Evolutionary conservation across 2,329 filamentous ascomycete species (phyloP), one percentile per base, ranked within the genome.

Genomic region (Microascus cirrosus): DNA sequence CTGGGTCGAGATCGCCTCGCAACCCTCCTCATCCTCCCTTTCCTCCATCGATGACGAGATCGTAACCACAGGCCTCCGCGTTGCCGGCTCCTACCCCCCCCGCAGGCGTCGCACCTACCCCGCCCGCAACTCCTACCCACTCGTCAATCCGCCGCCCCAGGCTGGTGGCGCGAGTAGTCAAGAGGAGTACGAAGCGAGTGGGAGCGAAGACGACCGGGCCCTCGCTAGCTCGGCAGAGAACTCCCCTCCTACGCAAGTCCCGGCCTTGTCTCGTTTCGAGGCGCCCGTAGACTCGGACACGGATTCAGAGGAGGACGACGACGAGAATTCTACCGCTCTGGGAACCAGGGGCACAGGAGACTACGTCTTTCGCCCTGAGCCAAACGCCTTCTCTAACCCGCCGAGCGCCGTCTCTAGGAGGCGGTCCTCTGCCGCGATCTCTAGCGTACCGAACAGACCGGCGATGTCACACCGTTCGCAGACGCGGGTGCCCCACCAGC

Each of bases 1-100:
- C 10, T 99, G 94, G 94, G 84, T 97, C 65, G 93, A 99, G 70
- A 85, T 99, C 60, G 84, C 88, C 53, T 96, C 93, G 3, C 90
- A 94, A 65, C 91, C 93, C 8, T 96, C 93, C 0, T 95, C 93
- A 2, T 96, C 93, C 2, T 96, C 92, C 15, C 77, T 96, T 13
- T 96, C 92, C 22, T 96, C 84, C 57, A 84, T 87, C 67, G 82
- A 81, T 61, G 91, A 96, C 63, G 92, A 96, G 67, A 93, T 96
- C 63, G 87, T 96, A 62, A 95, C 90, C 1, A 94, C 90, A 5
- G 92, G 92, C 28, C 79, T 96, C 50, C 84, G 85, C 57, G 85
- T 96, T 56, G 86, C 88, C 62, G 80, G 81, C 64, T 57, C 55
- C 28, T 57, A 57, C 45, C 55, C 55, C 24, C 79, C 83, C 53